Base-by-base conservation (phyloP, 345 rosid genomes). In the Rubroshorea leprosula region DNA sequence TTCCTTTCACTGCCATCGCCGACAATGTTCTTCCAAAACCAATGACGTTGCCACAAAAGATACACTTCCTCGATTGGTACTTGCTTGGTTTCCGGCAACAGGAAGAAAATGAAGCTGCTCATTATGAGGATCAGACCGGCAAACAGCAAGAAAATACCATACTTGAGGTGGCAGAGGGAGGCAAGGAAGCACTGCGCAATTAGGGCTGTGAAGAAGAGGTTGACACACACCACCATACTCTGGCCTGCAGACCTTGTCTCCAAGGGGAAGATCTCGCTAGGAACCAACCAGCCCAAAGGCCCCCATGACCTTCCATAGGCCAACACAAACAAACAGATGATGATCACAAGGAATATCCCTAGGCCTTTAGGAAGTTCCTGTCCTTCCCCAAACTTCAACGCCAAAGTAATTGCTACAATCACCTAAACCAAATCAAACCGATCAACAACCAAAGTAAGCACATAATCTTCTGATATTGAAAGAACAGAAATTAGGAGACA, bases 301-400 rank as follows among this genome's bases (percentile, higher is more conserved):
- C 98, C 98, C 96, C 98, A 91, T 0, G 96, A 91, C 64, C 96
- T 79, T 11, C 96, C 98, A 10, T 85, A 87, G 0, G 96, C 91
- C 39, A 87, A 61, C n/a, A 85, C 92, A 62, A 90, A 90, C 7
- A 85, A 57, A 80, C 77, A 85, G 17, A 90, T 70, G 26, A 87
- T 59, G 1, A 74, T 19, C 61, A 89, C 95, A 0, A 89, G 86
- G 66, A 84, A 70, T 2, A 57, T 0, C 6, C 90, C 83, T 0
- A 76, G 35, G 8, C 72, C 69, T 58, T 71, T 71, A 0, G 95
- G 50, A 3, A 87, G 80, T 18, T 26, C 45, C 49, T 64, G 60
- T 27, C 86, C 95, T 68, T 87, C 67, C 18, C 97, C 97, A 51
- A 90, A 80, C 48, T 78, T 74, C 22, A 83, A 43, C 6, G 88